These are phyloP conservation scores for Didymella segeticola DNA, from an alignment of 2,329 filamentous ascomycete genomes.

Conservation along the genomic window DNA sequence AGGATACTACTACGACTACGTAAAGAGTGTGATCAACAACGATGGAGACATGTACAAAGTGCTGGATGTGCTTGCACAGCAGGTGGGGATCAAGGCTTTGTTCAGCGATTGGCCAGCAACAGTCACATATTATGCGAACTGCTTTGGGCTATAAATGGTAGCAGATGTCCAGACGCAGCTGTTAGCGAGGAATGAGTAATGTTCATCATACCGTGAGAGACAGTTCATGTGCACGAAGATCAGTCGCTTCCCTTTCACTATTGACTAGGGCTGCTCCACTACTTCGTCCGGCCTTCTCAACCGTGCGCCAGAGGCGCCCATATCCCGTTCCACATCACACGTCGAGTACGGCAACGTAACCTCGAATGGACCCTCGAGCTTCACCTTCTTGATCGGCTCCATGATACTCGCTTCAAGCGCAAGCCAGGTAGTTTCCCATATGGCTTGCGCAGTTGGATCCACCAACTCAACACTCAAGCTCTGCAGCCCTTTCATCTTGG, in stretches of 20 bases:
- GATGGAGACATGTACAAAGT: conserved; percentile 71
- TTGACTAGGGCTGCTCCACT: background rate
- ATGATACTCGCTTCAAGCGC: conserved; percentile 36
- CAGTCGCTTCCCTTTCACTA: background rate
- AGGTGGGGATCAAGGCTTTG: conserved; percentile 67
- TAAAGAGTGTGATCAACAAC: conserved; percentile 60
- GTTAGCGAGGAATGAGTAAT: background rate
- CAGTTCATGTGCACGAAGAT: background rate
- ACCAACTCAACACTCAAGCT: conserved; percentile 36
- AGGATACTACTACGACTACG: conserved; percentile 50
- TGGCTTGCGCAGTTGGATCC: conserved; percentile 35
- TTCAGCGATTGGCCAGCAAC: conserved; percentile 76
- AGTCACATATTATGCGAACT: conserved; percentile 75
- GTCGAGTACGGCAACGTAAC: conserved; percentile 41
- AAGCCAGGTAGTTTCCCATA: conserved; percentile 43
- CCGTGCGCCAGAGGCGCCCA: conserved; percentile 29
- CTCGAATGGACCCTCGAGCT: conserved; percentile 25
- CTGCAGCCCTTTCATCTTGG: conserved; percentile 34
- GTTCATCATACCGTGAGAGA: background rate
- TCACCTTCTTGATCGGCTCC: conserved; percentile 31
- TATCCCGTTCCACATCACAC: conserved; percentile 35
- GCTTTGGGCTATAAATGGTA: conserved; percentile 57
- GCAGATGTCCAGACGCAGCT: background rate
- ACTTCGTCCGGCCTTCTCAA: conserved; percentile 28
- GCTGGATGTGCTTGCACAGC: conserved; percentile 67